Evolutionary conservation across 805 yeast genomes (phyloP).

Genomic region (Yarrowia sp.): DNA sequence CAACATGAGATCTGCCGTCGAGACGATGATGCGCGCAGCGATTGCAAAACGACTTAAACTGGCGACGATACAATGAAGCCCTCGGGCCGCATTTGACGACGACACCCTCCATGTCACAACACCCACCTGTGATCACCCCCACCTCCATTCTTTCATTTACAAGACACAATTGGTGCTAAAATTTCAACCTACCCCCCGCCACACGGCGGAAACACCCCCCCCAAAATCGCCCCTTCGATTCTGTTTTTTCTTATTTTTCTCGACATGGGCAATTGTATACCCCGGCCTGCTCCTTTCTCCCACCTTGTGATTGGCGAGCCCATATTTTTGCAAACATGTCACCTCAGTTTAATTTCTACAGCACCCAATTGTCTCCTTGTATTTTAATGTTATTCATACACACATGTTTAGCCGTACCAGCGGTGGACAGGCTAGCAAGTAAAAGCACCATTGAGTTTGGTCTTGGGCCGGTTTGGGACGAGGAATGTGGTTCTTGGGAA

Average conservation of each 20-base stretch:
- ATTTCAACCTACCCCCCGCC: neutral
- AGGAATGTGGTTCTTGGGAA: neutral
- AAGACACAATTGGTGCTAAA: conserved; percentile 1
- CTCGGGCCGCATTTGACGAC: neutral
- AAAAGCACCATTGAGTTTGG: neutral
- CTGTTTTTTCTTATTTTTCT: neutral
- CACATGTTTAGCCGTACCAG: neutral
- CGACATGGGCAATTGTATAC: neutral
- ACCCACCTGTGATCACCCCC: neutral
- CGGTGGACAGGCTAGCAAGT: neutral
- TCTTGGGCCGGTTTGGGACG: neutral
- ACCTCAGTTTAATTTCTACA: neutral
- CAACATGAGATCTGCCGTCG: no score
- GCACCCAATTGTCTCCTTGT: conserved; percentile 8
- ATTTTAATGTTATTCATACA: conserved; percentile 15
- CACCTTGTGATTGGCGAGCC: no score
- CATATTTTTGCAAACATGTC: neutral
- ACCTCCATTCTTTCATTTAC: neutral
- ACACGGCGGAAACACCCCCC: no score
- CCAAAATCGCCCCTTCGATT: neutral
- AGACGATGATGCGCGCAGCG: neutral
- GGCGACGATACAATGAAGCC: neutral
- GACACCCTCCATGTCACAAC: neutral
- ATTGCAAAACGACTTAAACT: neutral
- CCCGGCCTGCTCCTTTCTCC: neutral